Conservation (phyloP, 1,284 basidiomycete species). For the Ustilago trichophora region DNA sequence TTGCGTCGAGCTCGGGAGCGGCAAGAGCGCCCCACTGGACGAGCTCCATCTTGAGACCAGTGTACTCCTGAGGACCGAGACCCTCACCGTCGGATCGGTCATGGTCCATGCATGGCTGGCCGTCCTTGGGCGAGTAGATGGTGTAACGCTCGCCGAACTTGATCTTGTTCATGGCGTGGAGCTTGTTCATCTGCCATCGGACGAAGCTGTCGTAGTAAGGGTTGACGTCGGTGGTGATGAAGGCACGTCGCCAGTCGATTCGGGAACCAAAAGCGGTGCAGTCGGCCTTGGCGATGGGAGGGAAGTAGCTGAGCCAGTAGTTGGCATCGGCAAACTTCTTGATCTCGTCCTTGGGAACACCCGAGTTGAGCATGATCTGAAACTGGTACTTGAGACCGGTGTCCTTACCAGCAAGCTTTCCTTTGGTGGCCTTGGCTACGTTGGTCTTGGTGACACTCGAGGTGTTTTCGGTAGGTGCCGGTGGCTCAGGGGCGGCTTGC, state of each 20-base stretch:
- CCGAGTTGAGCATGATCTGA: constrained; percentile 92
- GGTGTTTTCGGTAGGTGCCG: constrained; percentile 43
- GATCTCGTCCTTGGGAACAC: constrained; percentile 85
- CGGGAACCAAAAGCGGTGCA: constrained; percentile 87
- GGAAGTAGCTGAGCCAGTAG: constrained; percentile 94
- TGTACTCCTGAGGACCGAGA: constrained; percentile 95
- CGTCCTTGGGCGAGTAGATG: constrained; percentile 98
- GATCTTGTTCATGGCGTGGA: constrained; percentile 71
- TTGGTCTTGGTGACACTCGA: constrained; percentile 54
- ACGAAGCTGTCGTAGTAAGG: constrained; percentile 98
- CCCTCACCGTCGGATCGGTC: constrained; percentile 95
- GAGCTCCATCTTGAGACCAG: constrained; percentile 93
- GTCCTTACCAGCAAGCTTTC: constrained; percentile 90
- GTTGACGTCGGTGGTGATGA: constrained; percentile 93
- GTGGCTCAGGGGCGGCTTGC: constrained; percentile 33
- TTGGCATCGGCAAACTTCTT: constrained; percentile 93
- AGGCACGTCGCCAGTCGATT: constrained; percentile 96
- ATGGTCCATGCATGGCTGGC: constrained; percentile 99
- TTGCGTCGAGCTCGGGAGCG: constrained; percentile 73
- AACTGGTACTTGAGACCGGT: constrained; percentile 97
- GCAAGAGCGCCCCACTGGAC: constrained; percentile 69
- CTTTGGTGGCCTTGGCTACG: constrained; percentile 85
- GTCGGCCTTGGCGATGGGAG: constrained; percentile 87
- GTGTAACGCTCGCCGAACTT: constrained; percentile 98
- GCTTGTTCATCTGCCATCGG: constrained; percentile 97